These are phyloP conservation scores for Psilocybe subaeruginosa DNA, from an alignment of 768 basidiomycete species.

Conservation along the genomic window DNA sequence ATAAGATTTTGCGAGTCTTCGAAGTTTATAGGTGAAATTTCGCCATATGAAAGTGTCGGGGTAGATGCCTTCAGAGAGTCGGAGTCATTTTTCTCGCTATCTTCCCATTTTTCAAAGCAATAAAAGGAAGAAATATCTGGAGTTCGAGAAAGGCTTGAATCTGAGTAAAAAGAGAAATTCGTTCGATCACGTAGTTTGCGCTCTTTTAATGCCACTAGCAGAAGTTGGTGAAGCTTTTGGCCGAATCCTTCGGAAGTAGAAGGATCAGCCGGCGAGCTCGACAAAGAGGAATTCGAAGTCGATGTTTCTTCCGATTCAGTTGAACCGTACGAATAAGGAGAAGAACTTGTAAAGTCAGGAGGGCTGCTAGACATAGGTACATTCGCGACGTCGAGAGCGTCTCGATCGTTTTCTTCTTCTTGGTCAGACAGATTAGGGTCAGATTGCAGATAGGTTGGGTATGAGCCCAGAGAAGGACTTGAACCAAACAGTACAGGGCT, in stretches of 20 bases:
- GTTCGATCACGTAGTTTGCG: not conserved
- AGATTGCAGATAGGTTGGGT: not conserved
- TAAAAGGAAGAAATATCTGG: not conserved
- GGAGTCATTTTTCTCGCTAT: too few relatives aligned
- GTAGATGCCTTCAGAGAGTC: not conserved
- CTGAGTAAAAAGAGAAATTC: not conserved
- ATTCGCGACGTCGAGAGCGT: not conserved
- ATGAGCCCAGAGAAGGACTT: not conserved
- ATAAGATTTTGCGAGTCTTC: not conserved
- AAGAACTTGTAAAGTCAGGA: slow-evolving; percentile 21
- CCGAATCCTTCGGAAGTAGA: slow-evolving; percentile 13
- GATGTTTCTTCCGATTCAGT: slow-evolving; percentile 7
- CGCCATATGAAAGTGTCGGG: not conserved
- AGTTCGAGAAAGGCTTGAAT: not conserved
- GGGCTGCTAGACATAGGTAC: slow-evolving; percentile 25
- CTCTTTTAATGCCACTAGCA: slow-evolving; percentile 19
- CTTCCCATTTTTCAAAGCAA: not conserved
- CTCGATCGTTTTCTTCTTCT: not conserved
- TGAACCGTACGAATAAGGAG: slow-evolving; percentile 18
- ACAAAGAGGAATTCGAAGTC: slow-evolving; percentile 9
- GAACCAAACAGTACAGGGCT: not conserved
- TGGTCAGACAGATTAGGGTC: not conserved
- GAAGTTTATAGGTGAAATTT: slow-evolving; percentile 12
- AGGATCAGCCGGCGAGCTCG: not conserved
- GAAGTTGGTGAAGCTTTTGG: slow-evolving; percentile 17